phyloP scores from a whole-genome alignment of 768 basidiomycete genomes.

The Kwoniella mangroviensis region DNA sequence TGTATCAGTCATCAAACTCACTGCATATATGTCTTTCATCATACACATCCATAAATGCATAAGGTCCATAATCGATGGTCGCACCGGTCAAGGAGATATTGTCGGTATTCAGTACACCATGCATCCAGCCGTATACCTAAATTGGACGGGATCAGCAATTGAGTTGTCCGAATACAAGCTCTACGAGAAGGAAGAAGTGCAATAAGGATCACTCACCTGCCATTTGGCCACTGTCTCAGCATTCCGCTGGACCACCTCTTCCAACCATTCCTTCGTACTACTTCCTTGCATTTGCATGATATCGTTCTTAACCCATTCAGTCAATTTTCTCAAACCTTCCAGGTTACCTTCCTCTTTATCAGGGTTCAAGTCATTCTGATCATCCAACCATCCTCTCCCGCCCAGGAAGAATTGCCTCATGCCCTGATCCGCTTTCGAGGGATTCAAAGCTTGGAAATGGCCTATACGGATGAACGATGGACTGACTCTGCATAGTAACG shows the following conservation, averaged over 20 bases:
- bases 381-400: conserved; percentile 69
- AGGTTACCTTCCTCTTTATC: conserved; percentile 62
- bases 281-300: conserved; percentile 59
- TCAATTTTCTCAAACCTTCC: conserved; percentile 74
- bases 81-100: conserved; percentile 65
- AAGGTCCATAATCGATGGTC: conserved; percentile 71
- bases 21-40: conserved; percentile 83
- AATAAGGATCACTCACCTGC: conserved; percentile 68
- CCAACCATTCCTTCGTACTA: conserved; percentile 62
- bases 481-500: conserved; percentile 77
- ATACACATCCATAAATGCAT: conserved; percentile 93
- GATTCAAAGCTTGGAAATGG: conserved; percentile 82
- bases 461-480: conserved; percentile 92
- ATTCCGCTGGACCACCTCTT: conserved; percentile 81
- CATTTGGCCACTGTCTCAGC: conserved; percentile 91
- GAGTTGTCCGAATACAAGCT: too few relatives aligned
- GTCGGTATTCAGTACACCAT: conserved; percentile 96
- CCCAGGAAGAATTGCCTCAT: conserved; percentile 63
- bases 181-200: too few relatives aligned
- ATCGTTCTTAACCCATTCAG: conserved; percentile 71
- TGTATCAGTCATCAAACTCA: conserved; percentile 26
- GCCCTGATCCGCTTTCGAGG: conserved; percentile 47
- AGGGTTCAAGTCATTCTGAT: conserved; percentile 26
- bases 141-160: too few relatives aligned
- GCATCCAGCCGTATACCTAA: conserved; percentile 59